Percentiles rank a stretch among this genome's conserved stretches.
These are phyloP conservation scores for Ceratobasidium sp. DNA, from an alignment of 1,284 basidiomycete species.

Conservation along the genomic window DNA sequence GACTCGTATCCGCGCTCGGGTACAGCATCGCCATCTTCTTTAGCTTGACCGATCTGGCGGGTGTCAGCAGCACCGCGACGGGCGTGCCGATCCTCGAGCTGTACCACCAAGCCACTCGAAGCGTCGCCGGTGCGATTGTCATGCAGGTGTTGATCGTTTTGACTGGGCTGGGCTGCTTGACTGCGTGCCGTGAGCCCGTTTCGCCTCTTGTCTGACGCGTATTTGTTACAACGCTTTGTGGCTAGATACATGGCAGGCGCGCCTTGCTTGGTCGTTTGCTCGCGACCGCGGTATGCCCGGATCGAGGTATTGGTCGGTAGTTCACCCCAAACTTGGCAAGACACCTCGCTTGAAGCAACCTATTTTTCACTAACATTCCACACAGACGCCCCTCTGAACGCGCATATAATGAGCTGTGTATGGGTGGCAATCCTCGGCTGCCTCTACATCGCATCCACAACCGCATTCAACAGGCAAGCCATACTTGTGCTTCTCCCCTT, in stretches of 20 bases:
- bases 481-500: background rate
- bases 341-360: background rate
- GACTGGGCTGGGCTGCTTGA: constrained; percentile 28
- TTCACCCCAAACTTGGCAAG: constrained; percentile 13
- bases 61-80: constrained; percentile 9
- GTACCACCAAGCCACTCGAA: constrained; percentile 35
- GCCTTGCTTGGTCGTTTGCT: constrained; percentile 40
- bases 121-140: constrained; percentile 23
- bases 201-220: background rate
- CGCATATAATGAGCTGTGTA: constrained; percentile 33
- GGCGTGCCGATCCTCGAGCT: constrained; percentile 37
- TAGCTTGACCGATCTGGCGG: constrained; percentile 27
- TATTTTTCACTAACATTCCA: background rate
- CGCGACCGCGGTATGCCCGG: constrained; percentile 38
- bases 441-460: constrained; percentile 31
- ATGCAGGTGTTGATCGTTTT: constrained; percentile 28
- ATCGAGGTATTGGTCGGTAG: constrained; percentile 40
- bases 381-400: constrained; percentile 32
- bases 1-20: constrained; percentile 24
- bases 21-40: constrained; percentile 36
- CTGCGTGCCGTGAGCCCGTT: constrained; percentile 35
- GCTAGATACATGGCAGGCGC: constrained; percentile 40
- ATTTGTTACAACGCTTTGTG: constrained; percentile 13
- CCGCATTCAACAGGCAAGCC: constrained; percentile 38
- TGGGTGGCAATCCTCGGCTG: constrained; percentile 40